These are phyloP conservation scores for Astragalus membranaceus DNA, from an alignment of 306 rosid species.

Conservation along the genomic window DNA sequence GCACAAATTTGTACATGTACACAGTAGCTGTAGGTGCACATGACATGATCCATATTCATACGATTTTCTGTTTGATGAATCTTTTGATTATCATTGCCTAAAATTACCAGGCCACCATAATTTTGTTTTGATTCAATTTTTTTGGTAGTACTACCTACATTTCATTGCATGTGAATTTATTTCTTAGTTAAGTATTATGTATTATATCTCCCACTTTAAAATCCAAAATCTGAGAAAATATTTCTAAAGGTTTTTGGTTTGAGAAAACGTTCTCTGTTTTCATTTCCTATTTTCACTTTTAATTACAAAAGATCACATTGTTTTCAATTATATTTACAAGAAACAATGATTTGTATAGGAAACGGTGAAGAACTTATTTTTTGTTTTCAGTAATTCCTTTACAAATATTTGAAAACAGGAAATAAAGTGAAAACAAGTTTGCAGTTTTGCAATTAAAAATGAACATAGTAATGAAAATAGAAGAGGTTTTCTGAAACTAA, in stretches of 20 bases:
- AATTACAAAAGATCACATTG: background rate
- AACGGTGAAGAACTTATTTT: background rate
- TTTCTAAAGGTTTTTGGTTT: background rate
- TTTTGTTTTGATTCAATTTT: background rate
- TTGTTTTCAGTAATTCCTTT: background rate
- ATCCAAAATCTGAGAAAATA: background rate
- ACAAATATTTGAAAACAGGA: background rate
- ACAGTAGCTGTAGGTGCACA: constrained; percentile 1
- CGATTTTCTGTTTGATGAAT: background rate
- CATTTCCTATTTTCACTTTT: background rate
- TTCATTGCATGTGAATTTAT: constrained; percentile 7
- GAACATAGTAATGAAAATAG: background rate
- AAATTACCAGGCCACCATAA: background rate
- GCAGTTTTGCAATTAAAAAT: background rate
- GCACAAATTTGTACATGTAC: background rate
- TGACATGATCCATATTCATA: background rate
- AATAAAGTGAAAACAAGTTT: background rate
- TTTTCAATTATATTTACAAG: background rate
- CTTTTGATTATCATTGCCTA: background rate
- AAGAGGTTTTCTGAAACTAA: background rate
- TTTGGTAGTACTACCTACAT: constrained; percentile 3
- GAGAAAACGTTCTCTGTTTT: background rate
- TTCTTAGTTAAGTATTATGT: background rate
- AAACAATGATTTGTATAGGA: too few species aligned
- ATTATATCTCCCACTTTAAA: background rate